Evolutionary conservation across 2,329 filamentous ascomycete species (phyloP), one percentile per base, ranked within the genome.

Genomic region (Dactylellina sp.): DNA sequence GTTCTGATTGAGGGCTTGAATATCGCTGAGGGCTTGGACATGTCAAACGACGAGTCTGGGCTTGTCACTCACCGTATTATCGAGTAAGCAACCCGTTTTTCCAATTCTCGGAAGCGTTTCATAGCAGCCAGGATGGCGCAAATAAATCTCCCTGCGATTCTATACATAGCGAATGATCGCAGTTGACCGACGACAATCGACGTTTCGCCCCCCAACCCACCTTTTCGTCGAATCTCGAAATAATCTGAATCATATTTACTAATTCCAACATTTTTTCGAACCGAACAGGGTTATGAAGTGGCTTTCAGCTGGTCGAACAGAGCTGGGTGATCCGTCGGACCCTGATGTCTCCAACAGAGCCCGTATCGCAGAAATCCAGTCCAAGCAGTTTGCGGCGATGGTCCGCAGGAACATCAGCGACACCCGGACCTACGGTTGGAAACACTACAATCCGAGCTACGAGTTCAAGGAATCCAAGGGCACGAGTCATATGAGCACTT

Each of bases 261-360:
- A 52, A 68, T 63, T 28, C 11, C 9, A 28, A 28, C 40, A 56
- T 50, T 40, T 52, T 39, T 18, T 49, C 22, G 49, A 37, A 14
- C 44, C 7, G 47, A 71, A 70, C 42, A 65, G 75, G 65, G 76
- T 64, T 11, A 78, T 78, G 77, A 78, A 78, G 68, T 78, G 77
- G 77, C 63, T 78, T 12, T 78, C 77, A 9, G 77, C 77, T 22
- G 77, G 77, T 20, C 77, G 77, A 14, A 78, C 77, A n/a, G 77
- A 78, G 50, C 74, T 78, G 20, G 77, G 77, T 7, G 77, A 78
- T 46, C 77, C 77, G 7, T 35, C 39, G 37, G 77, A 78, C 46
- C 53, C 72, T 12, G 68, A 71, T n/a, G 76, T 78, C 22, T 71
- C 72, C 32, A 78, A 78, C 65, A 46, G 52, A 14, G 62, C 59